These are phyloP conservation scores for Podaxis sp. DNA, from an alignment of 768 basidiomycete genomes.

Conservation along the genomic window DNA sequence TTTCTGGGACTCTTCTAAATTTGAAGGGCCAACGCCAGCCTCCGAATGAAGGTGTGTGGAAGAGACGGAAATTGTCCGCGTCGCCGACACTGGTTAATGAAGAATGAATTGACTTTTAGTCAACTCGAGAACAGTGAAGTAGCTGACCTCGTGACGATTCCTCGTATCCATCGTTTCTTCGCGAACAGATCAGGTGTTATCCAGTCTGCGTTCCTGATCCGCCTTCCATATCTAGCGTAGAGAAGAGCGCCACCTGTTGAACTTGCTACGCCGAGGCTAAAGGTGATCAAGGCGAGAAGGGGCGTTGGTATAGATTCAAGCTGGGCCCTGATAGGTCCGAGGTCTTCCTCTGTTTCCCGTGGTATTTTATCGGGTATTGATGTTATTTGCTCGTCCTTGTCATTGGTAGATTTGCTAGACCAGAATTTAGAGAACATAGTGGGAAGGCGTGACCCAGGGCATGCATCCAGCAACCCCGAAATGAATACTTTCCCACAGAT, in stretches of 20 bases:
- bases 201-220: conserved; percentile 68
- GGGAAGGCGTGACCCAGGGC: neutral
- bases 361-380: neutral
- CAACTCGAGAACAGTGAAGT: neutral
- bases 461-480: too few relatives aligned
- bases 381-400: neutral
- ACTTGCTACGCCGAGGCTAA: conserved; percentile 40
- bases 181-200: conserved; percentile 63
- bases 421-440: conserved; percentile 14
- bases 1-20: conserved; percentile 60
- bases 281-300: conserved; percentile 32
- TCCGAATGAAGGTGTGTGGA: conserved; percentile 79
- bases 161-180: conserved; percentile 69
- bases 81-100: conserved; percentile 66
- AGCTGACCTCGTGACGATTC: conserved; percentile 75
- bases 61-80: conserved; percentile 85
- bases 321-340: conserved; percentile 17
- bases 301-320: conserved; percentile 29
- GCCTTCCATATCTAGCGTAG: conserved; percentile 52
- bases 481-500: neutral
- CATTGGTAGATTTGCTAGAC: neutral
- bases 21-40: conserved; percentile 70
- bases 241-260: conserved; percentile 33
- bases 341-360: neutral
- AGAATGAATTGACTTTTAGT: neutral